These are phyloP conservation scores for Glomus cerebriforme DNA, from an alignment of 192 early-diverging fungal genomes.

Conservation along the genomic window DNA sequence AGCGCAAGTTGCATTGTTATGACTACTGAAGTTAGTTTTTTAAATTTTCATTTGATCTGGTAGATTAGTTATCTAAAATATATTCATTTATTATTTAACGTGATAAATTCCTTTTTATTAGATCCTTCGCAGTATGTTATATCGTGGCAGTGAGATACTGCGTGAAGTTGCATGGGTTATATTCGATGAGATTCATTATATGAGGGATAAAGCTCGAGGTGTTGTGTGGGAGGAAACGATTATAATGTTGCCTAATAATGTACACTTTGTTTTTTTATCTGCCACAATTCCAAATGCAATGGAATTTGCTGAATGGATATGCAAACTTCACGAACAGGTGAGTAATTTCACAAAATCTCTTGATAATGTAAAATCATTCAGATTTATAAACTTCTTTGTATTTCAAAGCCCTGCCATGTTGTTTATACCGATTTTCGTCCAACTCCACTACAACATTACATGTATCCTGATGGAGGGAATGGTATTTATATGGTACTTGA, in stretches of 20 bases:
- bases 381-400: background rate
- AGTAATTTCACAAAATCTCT: conserved; percentile 5
- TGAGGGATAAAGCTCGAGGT: conserved; percentile 92
- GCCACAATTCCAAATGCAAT: conserved; percentile 99
- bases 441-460: conserved; percentile 95
- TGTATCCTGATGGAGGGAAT: conserved; percentile 88
- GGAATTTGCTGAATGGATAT: conserved; percentile 99
- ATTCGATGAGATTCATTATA: conserved; percentile 99
- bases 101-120: conserved; percentile 37
- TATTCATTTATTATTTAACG: background rate
- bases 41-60: background rate
- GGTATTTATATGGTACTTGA: conserved; percentile 97
- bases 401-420: conserved; percentile 82
- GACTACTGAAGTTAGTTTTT: conserved; percentile 74
- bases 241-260: conserved; percentile 90
- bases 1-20: conserved; percentile 92
- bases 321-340: conserved; percentile 83
- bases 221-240: conserved; percentile 99
- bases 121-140: conserved; percentile 96
- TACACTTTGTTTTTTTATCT: conserved; percentile 93
- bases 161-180: conserved; percentile 97
- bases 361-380: background rate
- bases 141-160: conserved; percentile 94
- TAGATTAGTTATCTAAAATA: background rate
- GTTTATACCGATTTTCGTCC: conserved; percentile 98